These are phyloP conservation scores for Leccinum barrowsii DNA, from an alignment of 768 basidiomycete species.

Conservation along the genomic window DNA sequence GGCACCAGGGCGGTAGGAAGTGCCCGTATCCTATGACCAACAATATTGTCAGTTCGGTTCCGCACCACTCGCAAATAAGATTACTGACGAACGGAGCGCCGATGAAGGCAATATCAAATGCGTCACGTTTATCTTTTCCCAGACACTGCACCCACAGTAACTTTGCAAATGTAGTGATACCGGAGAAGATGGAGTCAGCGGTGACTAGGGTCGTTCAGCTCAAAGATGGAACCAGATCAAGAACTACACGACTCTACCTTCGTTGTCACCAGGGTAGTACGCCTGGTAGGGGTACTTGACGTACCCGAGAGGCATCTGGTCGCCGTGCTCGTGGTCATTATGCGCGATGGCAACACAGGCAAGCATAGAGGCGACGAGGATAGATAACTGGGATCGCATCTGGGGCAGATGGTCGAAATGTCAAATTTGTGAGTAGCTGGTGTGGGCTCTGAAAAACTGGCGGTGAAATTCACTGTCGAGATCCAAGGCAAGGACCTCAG, in stretches of 20 bases:
- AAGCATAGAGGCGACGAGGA: constrained; percentile 27
- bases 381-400: constrained; percentile 24
- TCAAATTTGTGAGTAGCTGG: not conserved
- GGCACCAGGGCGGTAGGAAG: constrained; percentile 79
- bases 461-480: not conserved
- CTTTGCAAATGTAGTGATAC: constrained; percentile 82
- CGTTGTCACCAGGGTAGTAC: constrained; percentile 49
- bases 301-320: constrained; percentile 66
- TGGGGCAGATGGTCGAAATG: not conserved
- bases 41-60: not conserved
- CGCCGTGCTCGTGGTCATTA: constrained; percentile 39
- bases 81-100: constrained; percentile 72
- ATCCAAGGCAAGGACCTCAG: not conserved
- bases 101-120: constrained; percentile 80
- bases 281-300: constrained; percentile 65
- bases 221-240: not conserved
- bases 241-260: constrained; percentile 39
- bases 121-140: constrained; percentile 49
- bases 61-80: not conserved
- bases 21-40: constrained; percentile 55
- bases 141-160: constrained; percentile 84
- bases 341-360: constrained; percentile 15
- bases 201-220: constrained; percentile 45
- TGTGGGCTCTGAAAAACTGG: not conserved
- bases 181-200: constrained; percentile 76